These are phyloP conservation scores for Suhomyces pyralidae DNA, from an alignment of 805 yeast species.

Conservation along the genomic window DNA sequence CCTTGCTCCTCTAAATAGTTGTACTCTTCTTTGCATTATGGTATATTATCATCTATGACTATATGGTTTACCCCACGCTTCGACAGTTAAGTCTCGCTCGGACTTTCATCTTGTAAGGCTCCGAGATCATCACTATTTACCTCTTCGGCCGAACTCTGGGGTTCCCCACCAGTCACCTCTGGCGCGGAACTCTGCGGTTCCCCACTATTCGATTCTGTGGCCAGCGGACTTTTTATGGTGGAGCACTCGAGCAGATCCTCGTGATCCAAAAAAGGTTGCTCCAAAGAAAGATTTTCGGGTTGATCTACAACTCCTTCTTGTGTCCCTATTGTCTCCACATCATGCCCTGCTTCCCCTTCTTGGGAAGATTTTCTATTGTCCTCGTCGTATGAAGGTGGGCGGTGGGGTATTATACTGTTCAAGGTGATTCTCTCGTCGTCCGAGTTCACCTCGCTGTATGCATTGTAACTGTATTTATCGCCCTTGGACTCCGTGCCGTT, in stretches of 20 bases:
- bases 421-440: constrained; percentile 42
- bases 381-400: constrained; percentile 39
- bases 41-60: background rate
- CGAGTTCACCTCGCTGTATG: constrained; percentile 37
- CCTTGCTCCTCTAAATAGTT: background rate
- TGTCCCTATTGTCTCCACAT: constrained; percentile 1
- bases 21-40: background rate
- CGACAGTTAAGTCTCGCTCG: background rate
- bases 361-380: background rate
- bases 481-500: constrained; percentile 10
- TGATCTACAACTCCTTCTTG: background rate
- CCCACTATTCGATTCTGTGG: background rate
- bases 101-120: background rate
- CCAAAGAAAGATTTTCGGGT: background rate
- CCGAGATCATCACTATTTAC: background rate
- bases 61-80: background rate
- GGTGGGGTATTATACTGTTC: constrained; percentile 32
- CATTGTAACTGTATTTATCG: constrained; percentile 37
- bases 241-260: background rate
- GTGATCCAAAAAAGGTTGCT: background rate
- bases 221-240: background rate
- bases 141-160: background rate
- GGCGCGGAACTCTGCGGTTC: background rate
- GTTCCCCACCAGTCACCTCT: background rate
- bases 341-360: background rate